Base-by-base conservation (phyloP, 2,329 filamentous ascomycete genomes). In the Pyrenochaeta sp. region DNA sequence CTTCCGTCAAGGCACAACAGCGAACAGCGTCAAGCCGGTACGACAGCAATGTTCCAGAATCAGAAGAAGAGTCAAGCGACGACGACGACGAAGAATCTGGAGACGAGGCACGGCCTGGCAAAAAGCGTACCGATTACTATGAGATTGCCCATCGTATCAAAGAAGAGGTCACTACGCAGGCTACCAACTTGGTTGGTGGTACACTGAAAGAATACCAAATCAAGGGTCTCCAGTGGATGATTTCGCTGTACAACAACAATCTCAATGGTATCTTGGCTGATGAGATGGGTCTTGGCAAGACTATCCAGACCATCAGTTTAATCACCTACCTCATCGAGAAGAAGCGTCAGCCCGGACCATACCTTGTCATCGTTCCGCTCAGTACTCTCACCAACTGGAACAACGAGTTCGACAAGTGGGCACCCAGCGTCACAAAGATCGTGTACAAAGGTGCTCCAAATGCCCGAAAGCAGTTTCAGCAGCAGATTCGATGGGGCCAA, bases 281-380 rank as follows among this genome's bases (percentile, higher is more conserved):
- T 65, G 94, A 99, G 75, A 99, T 99, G 94, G 94, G 94, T 86
- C 89, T 99, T 55, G 94, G 94, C 72, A 99, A 99, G 78, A 99
- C 94, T 0, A 99, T 99, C 61, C 94, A 99, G 74, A 97, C 94
- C 30, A 99, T 99, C 74, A 96, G 90, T 79, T 78, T 99, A 75
- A 89, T 99, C 64, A 96, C 93, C 3, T 95, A 99, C 68, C 86
- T 99, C 51, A 96, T 99, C 58, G 94, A 97, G 77, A 88, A 85
- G 77, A 99, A 99, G 79, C 83, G 87, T 60, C 92, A 97, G 65
- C 84, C 84, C 40, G 94, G 94, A 0, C 94, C 94, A 0, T 99
- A 94, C 73, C 78, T 99, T 52, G 94, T 99, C 61, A 96, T 99
- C 63, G 94, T 99, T 7, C 94, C 94, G 20, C 81, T 99, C 21